A percentile compares a stretch with the other conserved stretches of the same genome.
Evolutionary conservation across 176 grass and related monocot species (phyloP).

Genomic region (Alloteropsis semialata): DNA sequence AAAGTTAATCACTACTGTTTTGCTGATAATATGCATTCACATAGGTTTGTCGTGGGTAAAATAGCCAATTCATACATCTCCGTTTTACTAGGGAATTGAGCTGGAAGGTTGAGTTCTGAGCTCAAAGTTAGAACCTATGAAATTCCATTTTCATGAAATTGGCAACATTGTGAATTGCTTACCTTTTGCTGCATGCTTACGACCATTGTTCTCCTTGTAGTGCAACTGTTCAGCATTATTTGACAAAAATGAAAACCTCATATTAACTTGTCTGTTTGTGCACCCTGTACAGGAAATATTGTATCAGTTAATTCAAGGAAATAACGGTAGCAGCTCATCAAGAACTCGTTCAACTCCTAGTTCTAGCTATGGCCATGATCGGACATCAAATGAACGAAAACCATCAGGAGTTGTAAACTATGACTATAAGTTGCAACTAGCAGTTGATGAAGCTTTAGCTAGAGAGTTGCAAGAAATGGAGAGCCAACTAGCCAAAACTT

Average conservation of each 20-base stretch:
- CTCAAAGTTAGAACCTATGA: neutral
- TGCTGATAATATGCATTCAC: neutral
- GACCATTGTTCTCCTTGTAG: neutral
- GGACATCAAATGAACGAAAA: constrained; percentile 10
- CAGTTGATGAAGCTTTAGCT: constrained; percentile 77
- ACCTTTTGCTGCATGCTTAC: neutral
- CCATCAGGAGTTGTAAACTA: constrained; percentile 27
- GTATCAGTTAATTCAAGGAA: constrained; percentile 68
- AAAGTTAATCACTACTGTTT: neutral
- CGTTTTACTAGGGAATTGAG: neutral
- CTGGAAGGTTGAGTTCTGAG: neutral
- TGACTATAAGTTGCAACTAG: constrained; percentile 50
- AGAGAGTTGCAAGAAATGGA: constrained; percentile 72
- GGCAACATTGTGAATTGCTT: neutral
- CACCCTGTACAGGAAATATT: constrained; percentile 60
- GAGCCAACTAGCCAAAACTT: constrained; percentile 45
- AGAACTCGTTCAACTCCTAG: constrained; percentile 39
- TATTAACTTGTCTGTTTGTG: constrained; percentile 8
- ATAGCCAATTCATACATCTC: neutral
- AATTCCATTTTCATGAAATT: neutral
- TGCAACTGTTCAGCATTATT: neutral
- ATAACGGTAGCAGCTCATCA: constrained; percentile 22
- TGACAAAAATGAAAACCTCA: neutral
- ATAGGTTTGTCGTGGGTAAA: neutral
- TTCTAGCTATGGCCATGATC: constrained; percentile 26